Evolutionary conservation across 1,139 yeast species (phyloP), one percentile per base, ranked within the genome.

Genomic region (Yamadazyma taylorii): DNA sequence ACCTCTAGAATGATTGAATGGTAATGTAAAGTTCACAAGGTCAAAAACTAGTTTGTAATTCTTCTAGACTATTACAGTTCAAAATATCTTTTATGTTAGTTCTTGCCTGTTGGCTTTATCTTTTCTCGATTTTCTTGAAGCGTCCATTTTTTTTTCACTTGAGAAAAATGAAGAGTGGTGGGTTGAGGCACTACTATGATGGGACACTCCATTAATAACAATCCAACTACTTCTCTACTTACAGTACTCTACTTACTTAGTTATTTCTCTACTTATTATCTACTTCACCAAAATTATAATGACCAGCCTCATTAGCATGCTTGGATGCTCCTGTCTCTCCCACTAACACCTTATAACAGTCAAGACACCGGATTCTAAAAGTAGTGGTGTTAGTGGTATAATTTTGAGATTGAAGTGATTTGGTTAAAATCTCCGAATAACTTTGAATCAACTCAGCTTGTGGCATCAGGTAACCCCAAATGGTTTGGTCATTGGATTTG

Each of bases 241-340:
- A n/a, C n/a, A n/a, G n/a, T n/a, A n/a, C n/a, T n/a, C n/a, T n/a
- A n/a, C n/a, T n/a, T n/a, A n/a, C n/a, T n/a, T n/a, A n/a, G n/a
- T n/a, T n/a, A n/a, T n/a, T n/a, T n/a, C n/a, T n/a, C n/a, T 19
- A 19, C 21, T 8, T 24, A 11, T 13, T 9, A 2, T 24, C 24
- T 3, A 43, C 47, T 51, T 85, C 90, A 2, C 87, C 87, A 58
- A 84, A 85, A 36, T 71, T 72, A 23, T 58, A 61, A 55, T 85
- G 94, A 2, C 83, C 84, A 1, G 85, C 79, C 6, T 60, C 57
- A 43, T 71, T 69, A 4, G 92, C 90, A 60, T 85, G 94, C 46
- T 69, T 68, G 6, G 78, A 66, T 0, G 87, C 89, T 6, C 80
- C 85, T 45, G 66, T 73, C 54, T 85, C 90, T 3, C 94, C 92